These are phyloP conservation scores for Eragrostis tef DNA, from an alignment of 202 grass and related monocot genomes.

Conservation along the genomic window DNA sequence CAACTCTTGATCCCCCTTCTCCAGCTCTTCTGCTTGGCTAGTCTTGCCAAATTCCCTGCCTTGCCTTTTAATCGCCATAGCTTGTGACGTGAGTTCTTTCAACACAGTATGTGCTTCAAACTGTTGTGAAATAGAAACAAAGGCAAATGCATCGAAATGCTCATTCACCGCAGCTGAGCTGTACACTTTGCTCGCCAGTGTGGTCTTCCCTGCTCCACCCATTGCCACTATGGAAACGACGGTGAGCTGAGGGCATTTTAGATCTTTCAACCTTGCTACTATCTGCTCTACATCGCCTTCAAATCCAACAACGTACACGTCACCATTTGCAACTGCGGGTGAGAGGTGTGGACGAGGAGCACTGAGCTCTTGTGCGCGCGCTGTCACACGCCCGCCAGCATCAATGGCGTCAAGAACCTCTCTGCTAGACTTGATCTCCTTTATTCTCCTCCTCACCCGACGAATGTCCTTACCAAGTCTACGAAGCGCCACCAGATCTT, in stretches of 20 bases:
- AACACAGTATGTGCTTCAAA: not conserved
- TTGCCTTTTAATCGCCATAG: not conserved
- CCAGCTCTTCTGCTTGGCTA: not conserved
- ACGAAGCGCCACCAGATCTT: not conserved
- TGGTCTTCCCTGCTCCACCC: constrained; percentile 9
- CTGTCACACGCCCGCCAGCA: not conserved
- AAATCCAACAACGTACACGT: not conserved
- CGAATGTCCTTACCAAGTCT: not conserved
- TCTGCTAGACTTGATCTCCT: not conserved
- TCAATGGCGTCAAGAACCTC: not conserved
- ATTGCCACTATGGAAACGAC: not conserved
- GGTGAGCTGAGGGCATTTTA: not conserved
- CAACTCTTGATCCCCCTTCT: not conserved
- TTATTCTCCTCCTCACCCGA: not conserved
- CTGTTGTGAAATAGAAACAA: not conserved
- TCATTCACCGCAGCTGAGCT: not conserved
- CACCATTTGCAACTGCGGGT: too few relatives aligned
- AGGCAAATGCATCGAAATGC: not conserved
- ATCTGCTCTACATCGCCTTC: not conserved
- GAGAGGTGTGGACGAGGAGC: too few relatives aligned
- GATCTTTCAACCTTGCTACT: not conserved
- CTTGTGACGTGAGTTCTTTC: not conserved
- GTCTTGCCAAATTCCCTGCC: not conserved
- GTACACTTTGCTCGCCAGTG: not conserved
- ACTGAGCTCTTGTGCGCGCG: not conserved